Evolutionary conservation across 1,284 basidiomycete species (phyloP), one percentile per base, ranked within the genome.

Genomic region (Sanghuangporus sanghuang): DNA sequence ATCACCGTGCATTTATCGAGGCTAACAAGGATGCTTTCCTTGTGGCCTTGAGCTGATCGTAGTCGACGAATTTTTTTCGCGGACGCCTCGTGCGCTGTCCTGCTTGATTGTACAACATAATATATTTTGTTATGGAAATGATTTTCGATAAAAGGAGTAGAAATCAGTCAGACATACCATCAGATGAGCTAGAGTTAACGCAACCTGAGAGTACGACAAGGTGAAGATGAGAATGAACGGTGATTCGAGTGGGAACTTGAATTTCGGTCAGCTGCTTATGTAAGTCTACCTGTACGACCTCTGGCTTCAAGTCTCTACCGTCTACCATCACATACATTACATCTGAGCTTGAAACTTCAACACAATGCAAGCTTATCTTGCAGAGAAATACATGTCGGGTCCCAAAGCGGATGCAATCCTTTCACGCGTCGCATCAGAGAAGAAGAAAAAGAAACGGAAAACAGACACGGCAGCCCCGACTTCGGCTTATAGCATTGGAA

Each of bases 321-420:
- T 32, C 27, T 32, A 32, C 27, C 27, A 32, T 32, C 27, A 32
- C 27, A 32, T 32, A 42, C 12, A 42, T 6, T 42, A 6, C 40
- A 14, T 46, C 50, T 52, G 7, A 11, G 23, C 21, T 52, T 27
- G 18, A n/a, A 52, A 1, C 6, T n/a, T 6, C 38, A 7, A 18
- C 53, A 49, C 48, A 50, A 83, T 91, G 76, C 85, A 92, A 72
- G 78, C 89, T 7, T 93, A 93, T 71, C 81, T 93, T 3, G 90
- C 90, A 1, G 83, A 87, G 67, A 92, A 90, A 68, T 99, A 99
- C 77, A 97, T 98, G 93, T 92, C 95, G 6, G 96, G 96, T 0
- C 89, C 93, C 0, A 99, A 98, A 73, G 95, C 96, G 3, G 96
- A 98, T 69, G 95, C 95, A 14, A 98, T 99, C 68, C 83, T 98